A percentile compares a stretch with the other conserved stretches of the same genome.
Conservation (phyloP, 1,139 yeast species). For the Taphrina betulina region DNA sequence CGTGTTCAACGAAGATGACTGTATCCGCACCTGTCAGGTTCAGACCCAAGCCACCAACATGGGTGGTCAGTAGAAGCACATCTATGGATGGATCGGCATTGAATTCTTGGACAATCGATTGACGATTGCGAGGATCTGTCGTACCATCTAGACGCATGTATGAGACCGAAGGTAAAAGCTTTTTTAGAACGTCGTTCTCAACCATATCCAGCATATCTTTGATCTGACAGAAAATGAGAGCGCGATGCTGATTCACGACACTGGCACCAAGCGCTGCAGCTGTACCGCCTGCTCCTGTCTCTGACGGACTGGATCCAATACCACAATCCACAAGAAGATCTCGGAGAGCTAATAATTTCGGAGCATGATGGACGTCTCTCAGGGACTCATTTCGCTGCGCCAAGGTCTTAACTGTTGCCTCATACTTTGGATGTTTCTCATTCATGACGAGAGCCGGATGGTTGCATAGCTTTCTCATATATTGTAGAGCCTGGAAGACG, state of each 20-base stretch:
- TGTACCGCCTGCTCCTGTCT: constrained; percentile 41
- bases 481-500: constrained; percentile 95
- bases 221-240: constrained; percentile 90
- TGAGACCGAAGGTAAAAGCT: constrained; percentile 84
- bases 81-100: constrained; percentile 97
- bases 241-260: constrained; percentile 93
- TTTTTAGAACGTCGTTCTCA: constrained; percentile 79
- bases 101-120: constrained; percentile 84
- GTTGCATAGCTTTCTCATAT: constrained; percentile 94
- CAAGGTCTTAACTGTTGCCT: constrained; percentile 62
- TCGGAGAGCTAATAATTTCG: constrained; percentile 80
- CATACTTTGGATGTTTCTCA: constrained; percentile 78
- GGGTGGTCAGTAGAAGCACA: constrained; percentile 84
- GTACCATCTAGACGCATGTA: constrained; percentile 95
- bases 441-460: constrained; percentile 93
- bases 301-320: constrained; percentile 61
- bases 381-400: constrained; percentile 59
- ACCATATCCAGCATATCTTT: constrained; percentile 98
- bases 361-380: constrained; percentile 79
- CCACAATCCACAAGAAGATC: constrained; percentile 89
- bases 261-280: constrained; percentile 53
- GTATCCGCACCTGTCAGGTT: constrained; percentile 98
- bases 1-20: constrained; percentile 96
- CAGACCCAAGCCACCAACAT: constrained; percentile 96
- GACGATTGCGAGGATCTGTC: constrained; percentile 89